Percentiles rank a stretch among this genome's conserved stretches.
These are phyloP conservation scores for Didymella lethalis DNA, from an alignment of 2,329 filamentous ascomycete genomes.

Conservation along the genomic window DNA sequence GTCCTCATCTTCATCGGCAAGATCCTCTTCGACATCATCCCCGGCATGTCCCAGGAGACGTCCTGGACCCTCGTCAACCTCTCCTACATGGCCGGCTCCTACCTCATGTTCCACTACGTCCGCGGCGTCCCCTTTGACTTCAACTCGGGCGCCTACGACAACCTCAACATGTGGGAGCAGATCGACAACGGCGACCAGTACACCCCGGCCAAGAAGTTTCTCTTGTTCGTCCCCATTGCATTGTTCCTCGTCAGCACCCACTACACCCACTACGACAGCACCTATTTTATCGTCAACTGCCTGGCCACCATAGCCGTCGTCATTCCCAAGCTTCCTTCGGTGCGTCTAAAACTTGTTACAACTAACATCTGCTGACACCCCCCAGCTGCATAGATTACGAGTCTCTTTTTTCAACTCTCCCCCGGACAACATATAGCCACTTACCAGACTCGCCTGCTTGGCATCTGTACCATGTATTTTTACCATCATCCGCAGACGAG, in stretches of 20 bases:
- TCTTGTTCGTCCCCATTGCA: conserved; percentile 91
- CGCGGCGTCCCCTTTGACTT: conserved; percentile 98
- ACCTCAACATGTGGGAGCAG: conserved; percentile 99
- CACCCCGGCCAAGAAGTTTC: conserved; percentile 97
- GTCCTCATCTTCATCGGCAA: conserved; percentile 91
- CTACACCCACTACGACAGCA: conserved; percentile 97
- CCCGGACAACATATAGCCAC: conserved; percentile 46
- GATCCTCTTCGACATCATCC: conserved; percentile 96
- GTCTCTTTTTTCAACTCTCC: conserved; percentile 50
- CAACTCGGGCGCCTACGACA: conserved; percentile 97
- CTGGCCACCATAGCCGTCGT: conserved; percentile 90
- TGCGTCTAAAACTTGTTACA: conserved; percentile 48
- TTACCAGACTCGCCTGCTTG: conserved; percentile 27
- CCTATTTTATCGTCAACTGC: conserved; percentile 97
- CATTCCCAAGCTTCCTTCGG: conserved; percentile 94
- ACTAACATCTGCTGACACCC: conserved; percentile 14
- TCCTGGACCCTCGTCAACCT: conserved; percentile 99
- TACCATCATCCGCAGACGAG: conserved; percentile 35
- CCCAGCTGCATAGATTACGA: conserved; percentile 51
- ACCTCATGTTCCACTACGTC: conserved; percentile 99
- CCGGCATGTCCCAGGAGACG: conserved; percentile 94
- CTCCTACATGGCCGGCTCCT: conserved; percentile 98
- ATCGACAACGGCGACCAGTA: conserved; percentile 99
- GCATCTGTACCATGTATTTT: conserved; percentile 48
- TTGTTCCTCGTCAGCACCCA: conserved; percentile 97